A percentile compares a stretch with the other conserved stretches of the same genome.
Evolutionary conservation across 2,329 filamentous ascomycete genomes (phyloP).

Genomic region (Neoascochyta sp.): DNA sequence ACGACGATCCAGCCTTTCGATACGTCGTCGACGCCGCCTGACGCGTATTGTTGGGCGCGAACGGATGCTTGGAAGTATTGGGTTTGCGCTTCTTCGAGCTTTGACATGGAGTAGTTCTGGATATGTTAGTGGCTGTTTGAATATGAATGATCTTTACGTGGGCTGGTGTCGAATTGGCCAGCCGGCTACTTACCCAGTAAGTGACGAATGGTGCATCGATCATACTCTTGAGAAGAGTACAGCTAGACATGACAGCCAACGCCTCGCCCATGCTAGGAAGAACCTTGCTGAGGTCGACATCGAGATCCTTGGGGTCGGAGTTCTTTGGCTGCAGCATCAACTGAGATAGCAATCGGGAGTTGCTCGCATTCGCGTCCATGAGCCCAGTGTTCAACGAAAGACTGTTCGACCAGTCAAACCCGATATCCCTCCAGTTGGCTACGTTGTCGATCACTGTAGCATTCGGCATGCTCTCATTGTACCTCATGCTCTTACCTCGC

Average conservation of each 20-base stretch:
- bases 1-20: conserved; percentile 66
- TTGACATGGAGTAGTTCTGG: conserved; percentile 35
- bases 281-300: conserved; percentile 44
- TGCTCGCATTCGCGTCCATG: conserved; percentile 43
- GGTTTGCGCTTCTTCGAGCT: conserved; percentile 46
- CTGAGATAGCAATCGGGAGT: conserved; percentile 44
- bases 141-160: too few species aligned
- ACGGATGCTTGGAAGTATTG: conserved; percentile 63
- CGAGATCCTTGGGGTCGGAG: conserved; percentile 8
- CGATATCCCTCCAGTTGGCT: conserved; percentile 45
- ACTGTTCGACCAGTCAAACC: conserved; percentile 42
- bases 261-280: conserved; percentile 71
- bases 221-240: conserved; percentile 61
- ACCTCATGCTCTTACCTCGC: conserved; percentile 52
- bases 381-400: conserved; percentile 45
- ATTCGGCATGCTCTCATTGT: conserved; percentile 49
- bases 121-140: conserved; percentile 1
- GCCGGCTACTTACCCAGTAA: conserved; percentile 33
- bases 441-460: conserved; percentile 53
- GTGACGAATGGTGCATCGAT: conserved; percentile 59
- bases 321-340: conserved; percentile 36
- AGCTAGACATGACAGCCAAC: conserved; percentile 65
- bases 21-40: conserved; percentile 58
- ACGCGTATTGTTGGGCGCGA: conserved; percentile 65
- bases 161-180: too few species aligned